Conservation (phyloP, 2,329 filamentous ascomycete species). For the Chaetomiaceae sp. region DNA sequence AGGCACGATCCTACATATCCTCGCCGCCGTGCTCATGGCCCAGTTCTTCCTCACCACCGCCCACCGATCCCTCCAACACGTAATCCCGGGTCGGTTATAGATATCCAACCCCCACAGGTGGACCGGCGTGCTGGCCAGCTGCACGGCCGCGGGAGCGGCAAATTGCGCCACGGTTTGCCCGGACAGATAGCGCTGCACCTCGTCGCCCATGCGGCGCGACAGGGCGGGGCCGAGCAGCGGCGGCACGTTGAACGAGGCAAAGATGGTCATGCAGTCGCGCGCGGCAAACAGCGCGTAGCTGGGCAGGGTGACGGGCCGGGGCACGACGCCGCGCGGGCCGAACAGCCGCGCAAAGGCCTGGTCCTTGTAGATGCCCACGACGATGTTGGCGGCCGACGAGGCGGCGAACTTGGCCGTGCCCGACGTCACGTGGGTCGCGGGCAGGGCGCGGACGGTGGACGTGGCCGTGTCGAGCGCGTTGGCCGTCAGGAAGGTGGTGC, state of each 20-base stretch:
- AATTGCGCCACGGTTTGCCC: slow-evolving; percentile 72
- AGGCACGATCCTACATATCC: slow-evolving; percentile 80
- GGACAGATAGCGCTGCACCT: slow-evolving; percentile 46
- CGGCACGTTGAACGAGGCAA: slow-evolving; percentile 87
- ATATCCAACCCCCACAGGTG: slow-evolving; percentile 82
- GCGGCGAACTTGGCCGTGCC: slow-evolving; percentile 77
- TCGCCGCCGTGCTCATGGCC: slow-evolving; percentile 65
- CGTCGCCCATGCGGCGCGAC: slow-evolving; percentile 49
- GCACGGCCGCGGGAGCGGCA: slow-evolving; percentile 70
- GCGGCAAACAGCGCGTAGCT: slow-evolving; percentile 76
- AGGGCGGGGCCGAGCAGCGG: slow-evolving; percentile 69
- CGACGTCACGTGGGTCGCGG: slow-evolving; percentile 62
- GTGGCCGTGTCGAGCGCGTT: slow-evolving; percentile 79
- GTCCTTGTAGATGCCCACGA: slow-evolving; percentile 85
- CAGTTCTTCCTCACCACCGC: slow-evolving; percentile 69
- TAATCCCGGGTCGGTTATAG: slow-evolving; percentile 64
- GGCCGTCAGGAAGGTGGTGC: slow-evolving; percentile 82
- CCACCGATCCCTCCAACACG: slow-evolving; percentile 58
- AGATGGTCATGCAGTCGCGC: slow-evolving; percentile 84
- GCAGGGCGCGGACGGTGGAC: slow-evolving; percentile 56
- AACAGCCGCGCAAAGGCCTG: slow-evolving; percentile 80
- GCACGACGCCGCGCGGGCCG: slow-evolving; percentile 53
- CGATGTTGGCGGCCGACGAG: slow-evolving; percentile 77
- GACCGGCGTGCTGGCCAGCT: slow-evolving; percentile 75
- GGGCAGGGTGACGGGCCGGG: slow-evolving; percentile 58